Conservation (phyloP, 2,329 filamentous ascomycete genomes). For the Dactylonectria macrodidyma region DNA sequence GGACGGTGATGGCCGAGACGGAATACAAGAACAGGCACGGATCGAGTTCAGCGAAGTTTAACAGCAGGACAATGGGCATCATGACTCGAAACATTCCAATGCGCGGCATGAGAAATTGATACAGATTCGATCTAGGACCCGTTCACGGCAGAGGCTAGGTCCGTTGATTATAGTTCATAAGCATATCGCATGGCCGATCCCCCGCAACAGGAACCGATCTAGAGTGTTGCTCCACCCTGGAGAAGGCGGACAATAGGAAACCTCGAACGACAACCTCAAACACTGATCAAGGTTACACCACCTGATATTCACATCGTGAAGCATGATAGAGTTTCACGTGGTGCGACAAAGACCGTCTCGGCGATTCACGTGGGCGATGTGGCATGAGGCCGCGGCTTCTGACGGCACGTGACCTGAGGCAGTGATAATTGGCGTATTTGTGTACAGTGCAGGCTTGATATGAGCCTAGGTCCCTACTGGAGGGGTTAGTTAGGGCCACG, state of each 20-base stretch:
- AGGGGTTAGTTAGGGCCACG: background rate
- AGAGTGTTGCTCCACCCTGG: background rate
- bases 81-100: constrained; percentile 31
- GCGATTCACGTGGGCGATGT: background rate
- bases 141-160: background rate
- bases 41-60: background rate
- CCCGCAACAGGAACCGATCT: background rate
- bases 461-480: background rate
- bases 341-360: constrained; percentile 2
- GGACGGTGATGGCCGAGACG: background rate
- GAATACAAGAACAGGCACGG: background rate
- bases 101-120: constrained; percentile 8
- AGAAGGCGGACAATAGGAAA: background rate
- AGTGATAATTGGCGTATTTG: background rate
- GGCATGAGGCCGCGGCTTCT: background rate
- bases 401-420: constrained; percentile 1
- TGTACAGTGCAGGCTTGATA: background rate
- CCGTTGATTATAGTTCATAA: background rate
- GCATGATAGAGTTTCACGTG: background rate
- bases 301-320: background rate
- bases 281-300: background rate
- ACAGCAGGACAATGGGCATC: background rate
- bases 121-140: background rate
- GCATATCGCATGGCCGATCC: background rate
- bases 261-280: background rate